phyloP scores from a whole-genome alignment of 192 early-diverging fungal species.

The Backusella tarrabulga region DNA sequence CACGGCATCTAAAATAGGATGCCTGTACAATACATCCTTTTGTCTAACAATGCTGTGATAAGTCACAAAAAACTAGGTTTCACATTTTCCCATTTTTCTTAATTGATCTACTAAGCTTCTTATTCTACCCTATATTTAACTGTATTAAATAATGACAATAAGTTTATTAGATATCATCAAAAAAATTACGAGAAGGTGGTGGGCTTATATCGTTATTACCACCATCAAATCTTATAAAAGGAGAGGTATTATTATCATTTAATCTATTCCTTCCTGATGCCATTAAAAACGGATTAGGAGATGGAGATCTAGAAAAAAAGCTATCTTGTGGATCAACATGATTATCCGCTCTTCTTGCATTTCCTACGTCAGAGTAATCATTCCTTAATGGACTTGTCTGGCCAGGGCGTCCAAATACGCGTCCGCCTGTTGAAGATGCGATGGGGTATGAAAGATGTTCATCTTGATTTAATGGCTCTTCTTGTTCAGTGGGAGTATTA shows the following conservation, averaged over 20 bases:
- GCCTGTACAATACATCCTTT: too few relatives aligned
- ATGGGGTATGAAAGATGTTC: background rate
- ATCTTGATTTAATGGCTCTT: background rate
- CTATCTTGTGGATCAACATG: background rate
- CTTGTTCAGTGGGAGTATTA: background rate
- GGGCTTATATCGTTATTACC: background rate
- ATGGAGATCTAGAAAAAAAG: slow-evolving; percentile 6
- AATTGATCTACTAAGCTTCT: too few relatives aligned
- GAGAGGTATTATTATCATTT: slow-evolving; percentile 5
- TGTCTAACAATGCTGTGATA: too few relatives aligned
- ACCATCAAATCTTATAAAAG: slow-evolving; percentile 19
- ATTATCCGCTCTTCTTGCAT: background rate
- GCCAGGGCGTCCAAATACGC: background rate
- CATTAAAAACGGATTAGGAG: slow-evolving; percentile 18
- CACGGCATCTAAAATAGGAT: too few relatives aligned
- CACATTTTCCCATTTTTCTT: too few relatives aligned
- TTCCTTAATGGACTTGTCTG: background rate
- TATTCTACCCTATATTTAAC: too few relatives aligned
- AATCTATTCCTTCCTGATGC: background rate
- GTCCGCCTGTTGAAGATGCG: background rate
- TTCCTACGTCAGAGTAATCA: background rate
- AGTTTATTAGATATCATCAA: slow-evolving; percentile 8
- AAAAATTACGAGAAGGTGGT: slow-evolving; percentile 5
- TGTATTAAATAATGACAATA: background rate
- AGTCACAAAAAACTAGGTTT: too few relatives aligned